These are phyloP conservation scores for Hordeum vulgare DNA, from an alignment of 176 grass and related monocot species.

Conservation along the genomic window DNA sequence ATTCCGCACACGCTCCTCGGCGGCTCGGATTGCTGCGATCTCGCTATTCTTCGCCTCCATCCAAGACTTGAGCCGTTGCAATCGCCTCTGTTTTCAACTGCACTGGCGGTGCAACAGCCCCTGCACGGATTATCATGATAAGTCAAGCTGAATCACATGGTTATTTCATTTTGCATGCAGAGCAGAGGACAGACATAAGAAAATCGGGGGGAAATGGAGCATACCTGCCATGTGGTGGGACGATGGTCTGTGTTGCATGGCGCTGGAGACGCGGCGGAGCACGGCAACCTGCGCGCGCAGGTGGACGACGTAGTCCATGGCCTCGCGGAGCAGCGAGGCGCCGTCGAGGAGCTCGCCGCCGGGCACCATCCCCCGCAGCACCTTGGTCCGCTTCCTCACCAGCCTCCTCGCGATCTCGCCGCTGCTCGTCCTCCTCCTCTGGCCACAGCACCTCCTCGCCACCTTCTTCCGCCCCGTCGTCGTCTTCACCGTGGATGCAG, in stretches of 20 bases:
- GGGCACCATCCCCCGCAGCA: conserved; percentile 57
- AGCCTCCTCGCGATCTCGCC: conserved; percentile 47
- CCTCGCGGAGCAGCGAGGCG: conserved; percentile 46
- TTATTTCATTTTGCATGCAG: background rate
- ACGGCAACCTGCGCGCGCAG: conserved; percentile 60
- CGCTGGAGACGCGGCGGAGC: conserved; percentile 43
- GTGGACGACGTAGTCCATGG: conserved; percentile 62
- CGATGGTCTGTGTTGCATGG: conserved; percentile 9
- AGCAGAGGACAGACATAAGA: background rate
- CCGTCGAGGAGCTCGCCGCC: conserved; percentile 54
- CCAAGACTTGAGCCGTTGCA: background rate
- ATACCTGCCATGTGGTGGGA: background rate
- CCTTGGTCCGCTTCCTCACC: conserved; percentile 53
- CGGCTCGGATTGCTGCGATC: too few species aligned
- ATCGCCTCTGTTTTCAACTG: background rate
- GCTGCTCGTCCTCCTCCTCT: background rate
- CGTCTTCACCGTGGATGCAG: background rate
- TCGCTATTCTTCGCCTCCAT: background rate
- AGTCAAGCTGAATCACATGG: background rate
- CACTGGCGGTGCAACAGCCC: background rate
- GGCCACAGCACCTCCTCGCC: conserved; percentile 9
- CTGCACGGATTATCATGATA: background rate
- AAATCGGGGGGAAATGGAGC: background rate
- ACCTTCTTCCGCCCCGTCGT: conserved; percentile 31
- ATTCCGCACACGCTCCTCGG: background rate